Conservation (phyloP, 345 rosid species). For the Diplotaxis tenuifolia region DNA sequence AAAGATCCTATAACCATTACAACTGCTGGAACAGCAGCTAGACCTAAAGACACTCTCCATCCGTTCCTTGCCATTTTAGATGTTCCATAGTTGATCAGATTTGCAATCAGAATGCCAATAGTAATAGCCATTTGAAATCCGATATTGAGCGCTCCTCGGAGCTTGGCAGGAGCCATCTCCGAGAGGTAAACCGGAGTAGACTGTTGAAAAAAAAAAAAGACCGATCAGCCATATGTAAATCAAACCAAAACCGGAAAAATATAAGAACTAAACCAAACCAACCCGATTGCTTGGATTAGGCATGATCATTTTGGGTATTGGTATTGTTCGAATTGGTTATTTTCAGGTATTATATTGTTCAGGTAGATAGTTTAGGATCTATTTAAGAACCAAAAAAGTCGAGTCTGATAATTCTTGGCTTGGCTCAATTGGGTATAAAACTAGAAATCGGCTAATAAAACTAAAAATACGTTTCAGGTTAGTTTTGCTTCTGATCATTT, state of each 20-base stretch:
- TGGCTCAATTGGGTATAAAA: background rate
- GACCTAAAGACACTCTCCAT: constrained; percentile 39
- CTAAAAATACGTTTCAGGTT: background rate
- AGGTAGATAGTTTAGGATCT: background rate
- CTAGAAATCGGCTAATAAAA: background rate
- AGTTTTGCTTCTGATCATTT: background rate
- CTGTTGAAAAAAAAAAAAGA: constrained; percentile 18
- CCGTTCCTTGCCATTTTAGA: constrained; percentile 31
- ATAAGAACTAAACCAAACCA: background rate
- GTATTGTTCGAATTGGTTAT: background rate
- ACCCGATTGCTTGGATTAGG: background rate
- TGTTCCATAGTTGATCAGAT: constrained; percentile 37
- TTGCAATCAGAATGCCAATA: constrained; percentile 39
- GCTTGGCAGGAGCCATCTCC: constrained; percentile 57
- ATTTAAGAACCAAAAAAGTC: background rate
- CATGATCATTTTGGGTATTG: background rate
- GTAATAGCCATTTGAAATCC: constrained; percentile 64
- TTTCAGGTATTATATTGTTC: background rate
- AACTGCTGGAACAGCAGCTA: constrained; percentile 39
- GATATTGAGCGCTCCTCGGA: constrained; percentile 55
- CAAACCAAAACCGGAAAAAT: background rate
- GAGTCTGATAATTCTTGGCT: background rate
- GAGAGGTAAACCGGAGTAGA: constrained; percentile 61
- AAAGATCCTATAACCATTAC: constrained; percentile 38
- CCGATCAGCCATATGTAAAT: background rate